Percentiles rank a stretch among this genome's conserved stretches.
Evolutionary conservation across 2,329 filamentous ascomycete species (phyloP).

Genomic region (Penicillium sp.): DNA sequence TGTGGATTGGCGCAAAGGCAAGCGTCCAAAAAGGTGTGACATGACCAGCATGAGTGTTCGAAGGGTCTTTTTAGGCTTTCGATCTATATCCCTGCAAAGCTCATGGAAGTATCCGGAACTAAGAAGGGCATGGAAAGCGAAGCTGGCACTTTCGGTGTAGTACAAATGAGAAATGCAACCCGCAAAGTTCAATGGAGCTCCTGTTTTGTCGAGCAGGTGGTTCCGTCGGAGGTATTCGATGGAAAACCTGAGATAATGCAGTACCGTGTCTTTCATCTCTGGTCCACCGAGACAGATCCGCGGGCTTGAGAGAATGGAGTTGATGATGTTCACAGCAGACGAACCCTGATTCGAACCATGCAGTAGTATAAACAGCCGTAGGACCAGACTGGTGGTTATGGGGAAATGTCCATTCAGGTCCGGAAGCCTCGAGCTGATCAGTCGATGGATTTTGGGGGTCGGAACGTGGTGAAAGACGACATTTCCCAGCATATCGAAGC

Average conservation of each 20-base stretch:
- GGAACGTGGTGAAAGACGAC: slow-evolving; percentile 70
- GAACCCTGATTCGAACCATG: slow-evolving; percentile 60
- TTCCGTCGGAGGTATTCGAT: slow-evolving; percentile 73
- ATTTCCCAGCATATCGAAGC: slow-evolving; percentile 75
- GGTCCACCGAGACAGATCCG: slow-evolving; percentile 66
- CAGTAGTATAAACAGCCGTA: slow-evolving; percentile 64
- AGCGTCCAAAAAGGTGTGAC: slow-evolving; percentile 64
- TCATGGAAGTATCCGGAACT: slow-evolving; percentile 65
- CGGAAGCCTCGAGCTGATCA: slow-evolving; percentile 69
- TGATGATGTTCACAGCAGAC: slow-evolving; percentile 59
- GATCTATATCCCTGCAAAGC: slow-evolving; percentile 56
- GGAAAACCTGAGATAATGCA: slow-evolving; percentile 74
- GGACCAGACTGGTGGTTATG: slow-evolving; percentile 66
- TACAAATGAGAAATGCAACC: slow-evolving; percentile 68
- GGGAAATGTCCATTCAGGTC: slow-evolving; percentile 75
- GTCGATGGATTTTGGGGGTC: slow-evolving; percentile 57
- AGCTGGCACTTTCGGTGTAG: slow-evolving; percentile 69
- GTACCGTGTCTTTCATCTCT: slow-evolving; percentile 62
- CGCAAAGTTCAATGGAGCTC: slow-evolving; percentile 67
- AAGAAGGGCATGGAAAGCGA: slow-evolving; percentile 71
- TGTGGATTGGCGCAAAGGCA: slow-evolving; percentile 43
- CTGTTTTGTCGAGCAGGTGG: slow-evolving; percentile 57
- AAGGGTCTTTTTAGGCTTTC: slow-evolving; percentile 49
- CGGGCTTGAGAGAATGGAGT: slow-evolving; percentile 65
- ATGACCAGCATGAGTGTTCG: slow-evolving; percentile 64